Base-by-base conservation (phyloP, 202 grass and related monocot genomes). In the Dendrocalamus latiflorus region DNA sequence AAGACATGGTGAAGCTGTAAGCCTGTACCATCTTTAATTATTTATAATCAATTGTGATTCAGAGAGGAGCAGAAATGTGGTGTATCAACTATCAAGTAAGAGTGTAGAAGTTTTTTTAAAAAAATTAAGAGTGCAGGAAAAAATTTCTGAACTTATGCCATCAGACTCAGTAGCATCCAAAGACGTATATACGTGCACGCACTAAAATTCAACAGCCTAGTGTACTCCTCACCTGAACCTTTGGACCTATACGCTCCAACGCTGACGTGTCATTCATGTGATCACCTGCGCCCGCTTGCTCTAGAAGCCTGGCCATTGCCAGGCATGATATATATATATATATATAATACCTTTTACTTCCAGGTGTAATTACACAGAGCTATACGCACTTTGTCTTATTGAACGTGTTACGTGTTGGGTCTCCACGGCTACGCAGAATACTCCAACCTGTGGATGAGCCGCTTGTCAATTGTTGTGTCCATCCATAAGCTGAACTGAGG, bases 361-460 rank as follows among this genome's bases (percentile, higher is more conserved):
- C n/a, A n/a, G n/a, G n/a, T n/a, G n/a, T n/a, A n/a, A n/a, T n/a
- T n/a, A n/a, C n/a, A n/a, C n/a, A n/a, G n/a, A n/a, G n/a, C 33
- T 6, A 33, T 34, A 22, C 39, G 30, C 30, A 30, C 30, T 30
- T 30, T 30, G 30, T 30, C 30, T 0, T 30, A 41, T 68, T 24
- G 18, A 77, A 58, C 72, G 69, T 45, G n/a, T n/a, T n/a, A n/a
- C n/a, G n/a, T n/a, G 39, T 36, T 61, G 36, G 18, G 39, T 24
- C 12, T 58, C 48, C 37, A 16, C 28, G 45, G 33, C 70, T 33
- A 17, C 6, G 72, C 49, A 68, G 48, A 57, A 43, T 16, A 21
- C 47, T 83, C 47, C 70, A 83, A 16, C 68, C 14, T 64, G 68
- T 70, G 13, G 39, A 63, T 34, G 68, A 72, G n/a, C 26, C 17